A percentile compares a stretch with the other conserved stretches of the same genome.
These are phyloP conservation scores for Phialemonium atrogriseum DNA, from an alignment of 2,329 filamentous ascomycete species.

Conservation along the genomic window DNA sequence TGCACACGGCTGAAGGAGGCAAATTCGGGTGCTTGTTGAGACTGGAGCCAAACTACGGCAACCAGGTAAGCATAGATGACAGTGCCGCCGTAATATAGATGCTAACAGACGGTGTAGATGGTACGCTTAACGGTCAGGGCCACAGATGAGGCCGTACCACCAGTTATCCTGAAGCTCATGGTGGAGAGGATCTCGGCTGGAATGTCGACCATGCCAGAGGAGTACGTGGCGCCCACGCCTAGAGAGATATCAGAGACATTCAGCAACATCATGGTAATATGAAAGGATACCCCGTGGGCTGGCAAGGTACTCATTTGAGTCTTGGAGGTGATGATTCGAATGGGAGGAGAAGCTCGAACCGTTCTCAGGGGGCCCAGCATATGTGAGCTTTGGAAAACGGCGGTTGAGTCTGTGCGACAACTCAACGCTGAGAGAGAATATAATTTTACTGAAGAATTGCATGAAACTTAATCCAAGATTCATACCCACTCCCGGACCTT, in stretches of 20 bases:
- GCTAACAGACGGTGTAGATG: conserved; percentile 57
- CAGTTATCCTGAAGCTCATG: conserved; percentile 76
- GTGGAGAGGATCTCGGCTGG: conserved; percentile 66
- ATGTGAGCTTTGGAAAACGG: no score
- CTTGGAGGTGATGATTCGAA: conserved; percentile 10
- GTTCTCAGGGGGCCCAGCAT: no score
- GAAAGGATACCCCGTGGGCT: no score
- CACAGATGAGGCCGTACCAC: conserved; percentile 83
- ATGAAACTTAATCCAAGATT: no score
- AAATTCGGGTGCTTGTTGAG: conserved; percentile 93
- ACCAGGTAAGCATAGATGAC: conserved; percentile 56
- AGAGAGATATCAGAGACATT: conserved; percentile 48
- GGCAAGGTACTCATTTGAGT: no score
- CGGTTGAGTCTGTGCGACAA: no score
- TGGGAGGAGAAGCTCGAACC: background rate
- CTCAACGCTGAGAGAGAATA: no score
- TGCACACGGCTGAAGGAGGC: conserved; percentile 72
- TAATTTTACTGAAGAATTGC: no score
- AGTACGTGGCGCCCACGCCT: conserved; percentile 31
- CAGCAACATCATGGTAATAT: conserved; percentile 44
- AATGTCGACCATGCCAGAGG: conserved; percentile 30
- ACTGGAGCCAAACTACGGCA: conserved; percentile 88
- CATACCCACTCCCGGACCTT: no score
- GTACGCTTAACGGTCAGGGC: conserved; percentile 88
- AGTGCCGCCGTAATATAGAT: background rate